Conservation (phyloP, 2,329 filamentous ascomycete species). For the Xylariaceae sp. region DNA sequence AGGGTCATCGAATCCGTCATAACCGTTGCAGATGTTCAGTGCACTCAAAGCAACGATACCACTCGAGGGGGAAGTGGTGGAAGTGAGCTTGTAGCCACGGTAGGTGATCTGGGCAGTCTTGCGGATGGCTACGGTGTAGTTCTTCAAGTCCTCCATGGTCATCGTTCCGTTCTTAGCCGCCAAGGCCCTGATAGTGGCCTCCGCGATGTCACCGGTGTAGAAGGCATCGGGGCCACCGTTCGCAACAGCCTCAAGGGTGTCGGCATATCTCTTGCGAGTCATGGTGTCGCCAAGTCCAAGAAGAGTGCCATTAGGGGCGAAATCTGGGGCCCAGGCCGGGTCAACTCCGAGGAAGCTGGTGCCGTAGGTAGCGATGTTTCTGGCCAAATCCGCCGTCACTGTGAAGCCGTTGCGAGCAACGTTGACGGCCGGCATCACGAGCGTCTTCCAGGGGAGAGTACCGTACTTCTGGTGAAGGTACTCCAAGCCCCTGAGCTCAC, state of each 20-base stretch:
- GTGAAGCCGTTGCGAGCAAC: constrained; percentile 68
- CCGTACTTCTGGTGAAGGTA: constrained; percentile 67
- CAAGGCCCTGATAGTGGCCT: constrained; percentile 52
- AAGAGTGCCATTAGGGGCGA: constrained; percentile 49
- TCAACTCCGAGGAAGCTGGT: constrained; percentile 63
- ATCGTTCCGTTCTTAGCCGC: constrained; percentile 65
- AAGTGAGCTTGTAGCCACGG: constrained; percentile 63
- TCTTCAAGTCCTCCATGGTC: constrained; percentile 71
- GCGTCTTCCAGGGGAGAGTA: constrained; percentile 56
- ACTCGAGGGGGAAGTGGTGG: constrained; percentile 64
- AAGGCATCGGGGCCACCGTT: constrained; percentile 34
- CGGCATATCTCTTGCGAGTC: constrained; percentile 49
- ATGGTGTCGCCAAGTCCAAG: constrained; percentile 36
- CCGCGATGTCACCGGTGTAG: constrained; percentile 40
- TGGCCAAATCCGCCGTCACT: constrained; percentile 61
- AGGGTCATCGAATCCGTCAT: constrained; percentile 56
- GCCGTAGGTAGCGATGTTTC: constrained; percentile 53
- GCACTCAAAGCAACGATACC: constrained; percentile 67
- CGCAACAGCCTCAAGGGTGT: constrained; percentile 48
- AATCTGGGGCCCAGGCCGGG: constrained; percentile 75
- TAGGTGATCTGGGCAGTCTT: constrained; percentile 58
- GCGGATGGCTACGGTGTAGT: constrained; percentile 64
- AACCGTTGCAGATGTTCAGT: constrained; percentile 70
- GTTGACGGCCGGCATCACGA: constrained; percentile 66
- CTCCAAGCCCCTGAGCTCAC: constrained; percentile 68